A percentile compares a stretch with the other conserved stretches of the same genome.
phyloP scores from a whole-genome alignment of 1,139 yeast species.

The Blastobotrys petasosporus region DNA sequence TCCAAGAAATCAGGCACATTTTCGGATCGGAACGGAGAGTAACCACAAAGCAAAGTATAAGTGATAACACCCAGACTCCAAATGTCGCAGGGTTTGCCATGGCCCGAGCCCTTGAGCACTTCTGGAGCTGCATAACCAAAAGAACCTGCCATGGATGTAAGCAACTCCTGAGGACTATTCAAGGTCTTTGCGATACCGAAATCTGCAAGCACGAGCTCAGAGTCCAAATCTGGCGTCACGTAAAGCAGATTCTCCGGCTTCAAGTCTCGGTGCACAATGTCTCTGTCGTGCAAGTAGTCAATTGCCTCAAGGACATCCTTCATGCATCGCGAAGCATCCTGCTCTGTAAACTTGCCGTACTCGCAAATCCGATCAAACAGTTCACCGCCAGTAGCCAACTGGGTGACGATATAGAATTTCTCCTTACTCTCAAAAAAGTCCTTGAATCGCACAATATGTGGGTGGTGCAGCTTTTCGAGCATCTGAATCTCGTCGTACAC shows the following conservation, averaged over 20 bases:
- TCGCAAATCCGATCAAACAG: constrained; percentile 75
- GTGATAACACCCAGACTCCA: constrained; percentile 93
- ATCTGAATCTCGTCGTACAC: constrained; percentile 71
- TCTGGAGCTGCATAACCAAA: constrained; percentile 96
- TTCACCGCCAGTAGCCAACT: constrained; percentile 88
- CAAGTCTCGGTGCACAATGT: constrained; percentile 85
- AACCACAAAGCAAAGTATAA: constrained; percentile 85
- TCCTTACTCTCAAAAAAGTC: constrained; percentile 87
- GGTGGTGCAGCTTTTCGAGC: constrained; percentile 60
- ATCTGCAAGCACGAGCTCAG: constrained; percentile 79
- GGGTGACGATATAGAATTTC: constrained; percentile 40
- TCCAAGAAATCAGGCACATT: constrained; percentile 70
- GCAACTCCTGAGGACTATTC: constrained; percentile 52
- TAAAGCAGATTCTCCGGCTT: constrained; percentile 87
- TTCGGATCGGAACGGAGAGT: constrained; percentile 86
- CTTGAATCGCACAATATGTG: constrained; percentile 73
- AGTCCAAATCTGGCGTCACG: constrained; percentile 46
- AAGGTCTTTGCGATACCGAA: constrained; percentile 85
- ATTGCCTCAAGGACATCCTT: constrained; percentile 69
- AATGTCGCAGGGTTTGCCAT: constrained; percentile 86
- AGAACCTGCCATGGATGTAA: constrained; percentile 80
- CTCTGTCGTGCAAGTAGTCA: constrained; percentile 59
- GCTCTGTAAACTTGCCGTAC: constrained; percentile 75
- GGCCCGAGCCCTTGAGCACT: constrained; percentile 68
- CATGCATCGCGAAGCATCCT: constrained; percentile 68